Percentiles rank a stretch among this genome's conserved stretches.
phyloP scores from a whole-genome alignment of 2,329 filamentous ascomycete genomes.

The Cladosporium sp. region DNA sequence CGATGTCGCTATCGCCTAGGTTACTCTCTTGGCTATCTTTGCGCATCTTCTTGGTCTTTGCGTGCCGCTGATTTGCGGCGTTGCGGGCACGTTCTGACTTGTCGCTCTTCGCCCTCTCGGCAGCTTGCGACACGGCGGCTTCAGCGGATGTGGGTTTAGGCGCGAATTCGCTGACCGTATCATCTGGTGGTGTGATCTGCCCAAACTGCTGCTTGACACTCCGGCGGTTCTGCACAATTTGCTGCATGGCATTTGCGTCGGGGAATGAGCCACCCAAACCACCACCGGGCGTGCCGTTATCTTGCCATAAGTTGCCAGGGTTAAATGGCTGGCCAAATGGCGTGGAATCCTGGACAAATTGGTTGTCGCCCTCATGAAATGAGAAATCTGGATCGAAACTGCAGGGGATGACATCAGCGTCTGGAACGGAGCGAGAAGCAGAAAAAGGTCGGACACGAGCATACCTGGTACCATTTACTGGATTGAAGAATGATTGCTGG shows the following conservation, averaged over 20 bases:
- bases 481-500: slow-evolving; percentile 7
- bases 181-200: slow-evolving; percentile 36
- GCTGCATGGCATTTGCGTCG: slow-evolving; percentile 15
- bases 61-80: slow-evolving; percentile 27
- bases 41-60: slow-evolving; percentile 25
- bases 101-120: slow-evolving; percentile 13
- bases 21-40: slow-evolving; percentile 16
- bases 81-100: slow-evolving; percentile 30
- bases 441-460: not conserved
- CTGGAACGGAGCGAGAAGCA: slow-evolving; percentile 13
- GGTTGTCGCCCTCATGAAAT: not conserved
- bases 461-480: slow-evolving; percentile 4
- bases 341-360: not conserved
- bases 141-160: not conserved
- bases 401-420: slow-evolving; percentile 6
- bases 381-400: slow-evolving; percentile 1
- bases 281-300: not conserved
- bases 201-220: slow-evolving; percentile 26
- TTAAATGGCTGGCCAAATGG: slow-evolving; percentile 1
- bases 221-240: slow-evolving; percentile 17
- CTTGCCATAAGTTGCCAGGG: slow-evolving; percentile 8
- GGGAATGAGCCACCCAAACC: slow-evolving; percentile 6
- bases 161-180: slow-evolving; percentile 18
- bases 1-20: slow-evolving; percentile 14
- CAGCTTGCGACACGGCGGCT: slow-evolving; percentile 7